Percentiles rank a stretch among this genome's conserved stretches.
Evolutionary conservation across 805 yeast species (phyloP).

Genomic region (Saturnispora saitoi): DNA sequence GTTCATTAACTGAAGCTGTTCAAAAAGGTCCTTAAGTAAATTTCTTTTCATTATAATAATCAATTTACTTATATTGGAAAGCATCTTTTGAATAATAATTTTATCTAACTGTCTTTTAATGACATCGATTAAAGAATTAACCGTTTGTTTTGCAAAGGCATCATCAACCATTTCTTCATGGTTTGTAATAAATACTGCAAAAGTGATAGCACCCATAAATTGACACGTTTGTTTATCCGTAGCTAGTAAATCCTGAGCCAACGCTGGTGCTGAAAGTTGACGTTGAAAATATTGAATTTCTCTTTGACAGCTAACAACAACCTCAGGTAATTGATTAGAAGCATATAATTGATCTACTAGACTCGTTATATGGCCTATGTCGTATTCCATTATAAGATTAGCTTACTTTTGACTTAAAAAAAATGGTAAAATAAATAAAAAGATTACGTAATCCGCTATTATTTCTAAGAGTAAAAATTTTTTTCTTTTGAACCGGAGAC

Average conservation of each 20-base stretch:
- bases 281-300: constrained; percentile 52
- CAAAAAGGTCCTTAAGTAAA: background rate
- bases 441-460: background rate
- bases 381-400: background rate
- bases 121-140: constrained; percentile 7
- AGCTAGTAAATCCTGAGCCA: constrained; percentile 48
- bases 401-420: background rate
- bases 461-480: background rate
- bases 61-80: constrained; percentile 11
- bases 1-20: background rate
- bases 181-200: constrained; percentile 37
- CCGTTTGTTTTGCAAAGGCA: background rate
- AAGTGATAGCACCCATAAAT: constrained; percentile 78
- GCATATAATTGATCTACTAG: constrained; percentile 36
- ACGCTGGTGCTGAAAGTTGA: constrained; percentile 42
- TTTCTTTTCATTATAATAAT: constrained; percentile 2
- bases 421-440: background rate
- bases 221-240: constrained; percentile 39
- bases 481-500: background rate
- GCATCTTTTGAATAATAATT: constrained; percentile 11
- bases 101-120: constrained; percentile 2
- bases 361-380: constrained; percentile 5
- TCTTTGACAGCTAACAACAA: constrained; percentile 39
- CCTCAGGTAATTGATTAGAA: constrained; percentile 31
- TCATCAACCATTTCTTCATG: constrained; percentile 5